Conservation (phyloP, 2,329 filamentous ascomycete species). For the Sarocladium strictum region DNA sequence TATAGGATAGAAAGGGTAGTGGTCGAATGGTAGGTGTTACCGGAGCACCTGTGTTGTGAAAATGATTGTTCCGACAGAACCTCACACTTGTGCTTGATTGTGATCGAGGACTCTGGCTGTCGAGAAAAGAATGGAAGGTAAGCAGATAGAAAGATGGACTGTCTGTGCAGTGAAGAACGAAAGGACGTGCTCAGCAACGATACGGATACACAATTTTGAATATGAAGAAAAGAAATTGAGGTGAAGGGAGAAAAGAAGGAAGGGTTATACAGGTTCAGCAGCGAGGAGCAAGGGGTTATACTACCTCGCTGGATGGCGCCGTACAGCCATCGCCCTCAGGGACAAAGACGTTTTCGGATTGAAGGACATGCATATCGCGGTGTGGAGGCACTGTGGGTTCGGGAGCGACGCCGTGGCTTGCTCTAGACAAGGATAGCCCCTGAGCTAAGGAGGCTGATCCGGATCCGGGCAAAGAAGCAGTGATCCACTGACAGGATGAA, state of each 20-base stretch:
- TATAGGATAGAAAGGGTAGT: background rate
- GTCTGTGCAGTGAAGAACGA: background rate
- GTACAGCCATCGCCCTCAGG: background rate
- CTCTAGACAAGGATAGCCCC: slow-evolving; percentile 6
- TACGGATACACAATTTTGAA: background rate
- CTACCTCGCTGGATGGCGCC: background rate
- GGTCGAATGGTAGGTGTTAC: background rate
- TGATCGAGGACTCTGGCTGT: background rate
- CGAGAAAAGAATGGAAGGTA: slow-evolving; percentile 7
- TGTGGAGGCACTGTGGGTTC: slow-evolving; percentile 1
- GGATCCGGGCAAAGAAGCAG: background rate
- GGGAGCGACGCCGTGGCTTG: background rate
- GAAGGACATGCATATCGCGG: background rate
- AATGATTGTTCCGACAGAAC: background rate
- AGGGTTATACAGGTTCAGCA: background rate
- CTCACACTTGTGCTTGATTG: background rate
- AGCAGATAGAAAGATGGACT: background rate
- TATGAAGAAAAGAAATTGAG: background rate
- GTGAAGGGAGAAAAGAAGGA: slow-evolving; percentile 1
- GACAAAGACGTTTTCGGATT: background rate
- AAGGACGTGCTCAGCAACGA: slow-evolving; percentile 10
- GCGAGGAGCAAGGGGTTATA: slow-evolving; percentile 1
- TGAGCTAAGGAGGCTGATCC: background rate
- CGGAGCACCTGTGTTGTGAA: slow-evolving; percentile 1
- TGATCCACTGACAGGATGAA: background rate